These are phyloP conservation scores for Blumeriella jaapii DNA, from an alignment of 2,329 filamentous ascomycete species.

Conservation along the genomic window DNA sequence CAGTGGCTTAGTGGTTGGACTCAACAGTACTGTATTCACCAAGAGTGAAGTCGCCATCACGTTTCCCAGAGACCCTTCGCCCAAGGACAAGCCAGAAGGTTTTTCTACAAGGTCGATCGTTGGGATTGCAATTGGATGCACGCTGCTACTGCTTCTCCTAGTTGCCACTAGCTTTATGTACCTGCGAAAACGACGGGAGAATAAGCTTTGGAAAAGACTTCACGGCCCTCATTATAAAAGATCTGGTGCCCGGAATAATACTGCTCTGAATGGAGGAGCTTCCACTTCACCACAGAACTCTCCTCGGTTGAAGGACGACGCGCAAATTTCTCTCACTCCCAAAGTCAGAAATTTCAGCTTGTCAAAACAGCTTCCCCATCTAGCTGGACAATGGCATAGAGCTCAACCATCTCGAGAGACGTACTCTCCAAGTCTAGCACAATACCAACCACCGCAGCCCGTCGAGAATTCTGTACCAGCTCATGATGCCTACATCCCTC, in stretches of 20 bases:
- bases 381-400: slow-evolving; percentile 4
- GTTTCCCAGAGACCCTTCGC: slow-evolving; percentile 7
- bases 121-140: slow-evolving; percentile 19
- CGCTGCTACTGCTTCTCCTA: slow-evolving; percentile 9
- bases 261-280: slow-evolving; percentile 13
- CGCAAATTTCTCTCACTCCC: slow-evolving; percentile 1
- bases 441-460: slow-evolving; percentile 4
- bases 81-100: slow-evolving; percentile 5
- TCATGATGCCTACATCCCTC: slow-evolving; percentile 18
- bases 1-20: slow-evolving; percentile 14
- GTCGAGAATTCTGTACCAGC: slow-evolving; percentile 8
- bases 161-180: slow-evolving; percentile 14
- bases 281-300: slow-evolving; percentile 8
- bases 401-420: not conserved
- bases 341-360: slow-evolving; percentile 7
- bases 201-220: slow-evolving; percentile 8
- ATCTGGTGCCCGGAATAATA: slow-evolving; percentile 22
- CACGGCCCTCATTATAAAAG: slow-evolving; percentile 18
- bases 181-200: slow-evolving; percentile 10
- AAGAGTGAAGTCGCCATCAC: slow-evolving; percentile 16
- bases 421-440: not conserved
- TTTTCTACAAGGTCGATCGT: slow-evolving; percentile 17
- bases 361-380: slow-evolving; percentile 1
- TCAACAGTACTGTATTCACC: slow-evolving; percentile 22
- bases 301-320: slow-evolving; percentile 3